phyloP scores from a whole-genome alignment of 306 rosid species.

The Corylus americana region DNA sequence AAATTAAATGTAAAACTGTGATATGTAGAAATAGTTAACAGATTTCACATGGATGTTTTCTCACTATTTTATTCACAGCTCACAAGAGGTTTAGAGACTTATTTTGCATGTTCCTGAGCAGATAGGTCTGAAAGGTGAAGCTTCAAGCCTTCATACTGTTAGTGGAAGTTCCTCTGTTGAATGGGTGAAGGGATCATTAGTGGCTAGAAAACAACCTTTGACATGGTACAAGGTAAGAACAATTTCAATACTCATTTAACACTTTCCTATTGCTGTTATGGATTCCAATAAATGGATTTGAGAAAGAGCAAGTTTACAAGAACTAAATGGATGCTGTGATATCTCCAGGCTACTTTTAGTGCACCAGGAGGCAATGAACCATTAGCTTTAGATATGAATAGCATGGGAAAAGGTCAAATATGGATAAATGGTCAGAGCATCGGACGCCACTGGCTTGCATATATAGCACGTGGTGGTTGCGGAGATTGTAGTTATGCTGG shows the following conservation, averaged over 20 bases:
- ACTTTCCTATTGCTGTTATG: constrained; percentile 2
- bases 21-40: not conserved
- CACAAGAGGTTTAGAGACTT: not conserved
- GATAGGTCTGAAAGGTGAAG: constrained; percentile 88
- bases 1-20: not conserved
- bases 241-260: constrained; percentile 12
- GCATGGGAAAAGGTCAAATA: constrained; percentile 93
- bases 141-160: constrained; percentile 59
- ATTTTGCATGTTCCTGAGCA: constrained; percentile 38
- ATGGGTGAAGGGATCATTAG: constrained; percentile 69
- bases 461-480: constrained; percentile 64
- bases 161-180: constrained; percentile 82
- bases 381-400: constrained; percentile 84
- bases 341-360: constrained; percentile 62
- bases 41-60: not conserved
- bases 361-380: constrained; percentile 78
- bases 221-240: constrained; percentile 93
- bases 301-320: not conserved
- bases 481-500: constrained; percentile 76
- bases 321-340: constrained; percentile 16
- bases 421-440: constrained; percentile 90
- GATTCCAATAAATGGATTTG: constrained; percentile 17
- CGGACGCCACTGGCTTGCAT: constrained; percentile 91
- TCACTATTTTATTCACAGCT: not conserved
- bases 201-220: constrained; percentile 68